Evolutionary conservation across 164 flowering plant genomes (phyloP).

Genomic region (Malania oleifera): DNA sequence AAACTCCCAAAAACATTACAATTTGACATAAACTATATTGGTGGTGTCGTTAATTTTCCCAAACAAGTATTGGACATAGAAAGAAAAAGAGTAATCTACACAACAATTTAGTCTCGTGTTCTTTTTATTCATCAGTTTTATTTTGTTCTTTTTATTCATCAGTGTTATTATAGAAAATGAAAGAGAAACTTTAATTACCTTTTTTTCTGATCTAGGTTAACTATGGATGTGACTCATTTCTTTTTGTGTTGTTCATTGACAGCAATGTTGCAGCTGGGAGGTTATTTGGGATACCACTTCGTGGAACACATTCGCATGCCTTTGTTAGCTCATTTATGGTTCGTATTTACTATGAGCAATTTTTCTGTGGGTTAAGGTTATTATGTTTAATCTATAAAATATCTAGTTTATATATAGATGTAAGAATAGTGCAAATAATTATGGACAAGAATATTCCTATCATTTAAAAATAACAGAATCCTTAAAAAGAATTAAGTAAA

Average conservation of each 20-base stretch:
- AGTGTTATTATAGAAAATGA: no score
- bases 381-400: not conserved
- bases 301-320: constrained; percentile 99
- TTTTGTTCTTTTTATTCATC: not conserved
- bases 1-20: no score
- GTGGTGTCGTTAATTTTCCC: constrained; percentile 3
- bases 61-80: no score
- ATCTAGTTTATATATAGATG: no score
- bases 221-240: not conserved
- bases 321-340: constrained; percentile 99
- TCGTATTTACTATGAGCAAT: constrained; percentile 14
- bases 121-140: no score
- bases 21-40: no score
- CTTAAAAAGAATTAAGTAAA: no score
- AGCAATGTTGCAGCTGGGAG: constrained; percentile 96
- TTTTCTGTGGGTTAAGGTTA: not conserved
- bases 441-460: no score
- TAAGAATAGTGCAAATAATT: no score
- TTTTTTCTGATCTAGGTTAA: not conserved
- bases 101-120: not conserved
- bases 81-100: not conserved
- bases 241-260: constrained; percentile 16
- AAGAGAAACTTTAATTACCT: no score
- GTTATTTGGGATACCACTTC: constrained; percentile 93
- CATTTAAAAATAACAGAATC: no score